Evolutionary conservation across 352 stramenopile species (phyloP), one percentile per base, ranked within the genome.

Genomic region (Phytophthora multivora): DNA sequence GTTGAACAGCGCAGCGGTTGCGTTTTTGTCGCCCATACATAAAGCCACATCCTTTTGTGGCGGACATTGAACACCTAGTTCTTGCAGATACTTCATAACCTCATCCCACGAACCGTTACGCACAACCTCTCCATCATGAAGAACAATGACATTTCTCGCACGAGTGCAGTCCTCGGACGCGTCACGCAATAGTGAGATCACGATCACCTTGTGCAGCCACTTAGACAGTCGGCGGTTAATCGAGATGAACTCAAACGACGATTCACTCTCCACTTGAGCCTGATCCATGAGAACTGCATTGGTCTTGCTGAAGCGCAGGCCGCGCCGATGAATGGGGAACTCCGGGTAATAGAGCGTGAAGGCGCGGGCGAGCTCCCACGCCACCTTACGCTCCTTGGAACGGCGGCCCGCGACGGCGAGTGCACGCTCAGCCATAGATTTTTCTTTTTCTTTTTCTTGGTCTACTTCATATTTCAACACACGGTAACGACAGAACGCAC

Each of bases 201-300:
- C 67, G 39, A 79, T 74, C 35, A 79, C 35, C 54, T 76, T 79
- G 21, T 51, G 52, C 46, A 79, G 33, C 66, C 66, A 76, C 59
- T 74, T 76, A 40, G 71, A 79, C 62, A 79, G 41, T 52, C 63
- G 59, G 47, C 71, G 67, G 59, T 71, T 51, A n/a, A 79, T 51
- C 35, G 66, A 55, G 21, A 79, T 71, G 41, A 76, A 71, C 33
- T 79, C 67, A 52, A 72, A 71, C 10, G 63, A 60, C 21, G 63
- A 68, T 31, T 71, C 68, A 4, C 25, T 59, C 12, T 69, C 58
- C 23, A 79, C 53, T 2, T 53, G 46, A 28, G 69, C 63, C 42
- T 79, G 40, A 23, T 79, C 71, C 59, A 79, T 63, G 18, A 79
- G 66, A 38, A 79, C 58, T 23, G 50, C 51, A n/a, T 76, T 71